phyloP scores from a whole-genome alignment of 2,329 filamentous ascomycete species.

The Penicillium sp. region DNA sequence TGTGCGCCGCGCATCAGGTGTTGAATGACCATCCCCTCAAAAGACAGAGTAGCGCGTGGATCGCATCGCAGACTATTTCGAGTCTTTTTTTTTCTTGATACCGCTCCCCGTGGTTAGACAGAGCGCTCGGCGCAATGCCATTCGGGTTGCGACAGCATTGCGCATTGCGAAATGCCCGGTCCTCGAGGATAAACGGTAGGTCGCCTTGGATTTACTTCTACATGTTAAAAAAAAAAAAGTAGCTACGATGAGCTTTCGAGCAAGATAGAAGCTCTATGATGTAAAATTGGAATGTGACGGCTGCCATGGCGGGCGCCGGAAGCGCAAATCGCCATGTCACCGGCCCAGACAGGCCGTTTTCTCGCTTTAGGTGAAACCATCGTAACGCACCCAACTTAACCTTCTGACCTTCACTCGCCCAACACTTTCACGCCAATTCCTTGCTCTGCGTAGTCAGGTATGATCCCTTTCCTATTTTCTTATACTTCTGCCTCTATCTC shows the following conservation, averaged over 20 bases:
- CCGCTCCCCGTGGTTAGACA: constrained; percentile 10
- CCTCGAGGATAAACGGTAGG: not conserved
- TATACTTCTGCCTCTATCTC: constrained; percentile 8
- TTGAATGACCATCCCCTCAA: not conserved
- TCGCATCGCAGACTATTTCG: not conserved
- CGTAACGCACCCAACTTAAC: constrained; percentile 32
- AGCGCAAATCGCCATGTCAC: constrained; percentile 32
- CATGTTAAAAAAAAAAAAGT: not conserved
- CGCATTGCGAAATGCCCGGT: constrained; percentile 21
- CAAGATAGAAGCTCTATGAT: not conserved
- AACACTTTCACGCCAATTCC: constrained; percentile 14
- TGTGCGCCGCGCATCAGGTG: constrained; percentile 1
- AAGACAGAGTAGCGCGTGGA: not conserved
- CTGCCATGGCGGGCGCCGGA: constrained; percentile 19
- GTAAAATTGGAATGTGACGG: constrained; percentile 18
- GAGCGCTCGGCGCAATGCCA: constrained; percentile 24
- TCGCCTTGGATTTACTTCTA: not conserved
- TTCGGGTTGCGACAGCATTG: constrained; percentile 24
- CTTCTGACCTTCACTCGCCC: constrained; percentile 24
- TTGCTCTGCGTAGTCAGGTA: constrained; percentile 11
- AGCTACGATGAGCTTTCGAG: not conserved
- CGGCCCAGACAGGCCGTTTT: constrained; percentile 31
- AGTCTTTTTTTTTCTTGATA: not conserved
- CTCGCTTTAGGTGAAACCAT: constrained; percentile 43
- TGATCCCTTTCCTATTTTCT: constrained; percentile 14